Evolutionary conservation across 768 basidiomycete species (phyloP).

Genomic region (Boletus tylopilopsis): DNA sequence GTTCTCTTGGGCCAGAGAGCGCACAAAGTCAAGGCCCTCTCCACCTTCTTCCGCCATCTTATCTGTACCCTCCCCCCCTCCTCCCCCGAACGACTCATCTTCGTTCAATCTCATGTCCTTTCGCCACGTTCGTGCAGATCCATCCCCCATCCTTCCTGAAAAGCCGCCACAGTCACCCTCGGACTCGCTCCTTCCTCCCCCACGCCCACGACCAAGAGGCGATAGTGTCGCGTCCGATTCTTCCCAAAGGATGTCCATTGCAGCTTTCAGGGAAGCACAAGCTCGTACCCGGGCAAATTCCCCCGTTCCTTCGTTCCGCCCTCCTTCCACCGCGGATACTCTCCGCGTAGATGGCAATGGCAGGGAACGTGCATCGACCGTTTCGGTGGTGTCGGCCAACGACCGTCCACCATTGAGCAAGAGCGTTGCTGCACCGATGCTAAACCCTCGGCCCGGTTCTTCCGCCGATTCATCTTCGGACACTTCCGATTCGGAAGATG

Average conservation of each 20-base stretch:
- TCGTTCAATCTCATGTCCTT: conserved; percentile 78
- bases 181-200: conserved; percentile 33
- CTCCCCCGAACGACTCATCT: conserved; percentile 15
- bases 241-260: conserved; percentile 74
- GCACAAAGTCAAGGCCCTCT: conserved; percentile 33
- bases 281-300: conserved; percentile 60
- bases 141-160: conserved; percentile 28
- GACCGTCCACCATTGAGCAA: conserved; percentile 18
- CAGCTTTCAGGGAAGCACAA: conserved; percentile 77
- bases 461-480: conserved; percentile 28
- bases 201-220: conserved; percentile 49
- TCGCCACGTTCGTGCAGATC: conserved; percentile 56
- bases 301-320: conserved; percentile 50
- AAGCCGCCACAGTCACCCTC: conserved; percentile 25
- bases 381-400: conserved; percentile 20
- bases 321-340: conserved; percentile 33
- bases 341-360: conserved; percentile 25
- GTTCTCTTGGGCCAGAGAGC: conserved; percentile 34
- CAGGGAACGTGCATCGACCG: conserved; percentile 29
- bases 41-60: conserved; percentile 35
- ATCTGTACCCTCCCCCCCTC: conserved; percentile 21
- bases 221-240: conserved; percentile 59
- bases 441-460: conserved; percentile 10
- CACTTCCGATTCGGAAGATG: conserved; percentile 36
- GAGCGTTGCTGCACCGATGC: conserved; percentile 4